A percentile compares a stretch with the other conserved stretches of the same genome.
Evolutionary conservation across 2,329 filamentous ascomycete genomes (phyloP).

Genomic region (Sporothrix brunneoviolacea): DNA sequence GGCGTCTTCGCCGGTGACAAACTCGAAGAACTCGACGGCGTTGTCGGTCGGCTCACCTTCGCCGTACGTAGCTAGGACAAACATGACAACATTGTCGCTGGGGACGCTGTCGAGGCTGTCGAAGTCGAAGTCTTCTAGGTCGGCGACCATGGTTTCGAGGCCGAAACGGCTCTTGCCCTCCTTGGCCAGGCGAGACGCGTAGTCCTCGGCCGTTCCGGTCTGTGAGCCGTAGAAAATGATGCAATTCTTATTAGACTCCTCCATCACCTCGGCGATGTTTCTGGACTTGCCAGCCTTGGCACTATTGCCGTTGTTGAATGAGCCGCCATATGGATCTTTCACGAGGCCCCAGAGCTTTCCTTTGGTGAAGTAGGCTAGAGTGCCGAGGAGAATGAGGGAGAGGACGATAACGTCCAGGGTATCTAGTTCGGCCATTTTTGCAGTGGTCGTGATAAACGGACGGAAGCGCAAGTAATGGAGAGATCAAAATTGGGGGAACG

Average conservation of each 20-base stretch:
- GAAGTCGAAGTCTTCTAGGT: conserved; percentile 95
- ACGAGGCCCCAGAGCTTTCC: conserved; percentile 85
- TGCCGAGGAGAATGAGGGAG: conserved; percentile 74
- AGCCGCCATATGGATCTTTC: conserved; percentile 81
- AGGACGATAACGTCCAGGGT: conserved; percentile 93
- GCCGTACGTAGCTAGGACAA: conserved; percentile 93
- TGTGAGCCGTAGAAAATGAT: conserved; percentile 98
- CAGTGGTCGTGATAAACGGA: conserved; percentile 7
- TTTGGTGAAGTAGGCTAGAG: conserved; percentile 94
- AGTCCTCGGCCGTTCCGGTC: conserved; percentile 96
- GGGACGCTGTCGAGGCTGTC: conserved; percentile 87
- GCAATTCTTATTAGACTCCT: conserved; percentile 92
- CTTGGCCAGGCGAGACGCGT: conserved; percentile 91
- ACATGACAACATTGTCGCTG: conserved; percentile 86
- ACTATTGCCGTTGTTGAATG: conserved; percentile 62
- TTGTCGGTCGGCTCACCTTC: conserved; percentile 99
- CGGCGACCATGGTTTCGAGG: conserved; percentile 95
- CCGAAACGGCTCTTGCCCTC: conserved; percentile 95
- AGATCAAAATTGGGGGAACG: neutral
- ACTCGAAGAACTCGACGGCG: conserved; percentile 98
- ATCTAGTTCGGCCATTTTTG: conserved; percentile 87
- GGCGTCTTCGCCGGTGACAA: conserved; percentile 75
- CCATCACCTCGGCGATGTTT: conserved; percentile 92
- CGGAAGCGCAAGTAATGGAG: neutral
- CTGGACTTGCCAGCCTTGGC: conserved; percentile 77